phyloP scores from a whole-genome alignment of 148 eudicot genomes.

The Cornus controversa region DNA sequence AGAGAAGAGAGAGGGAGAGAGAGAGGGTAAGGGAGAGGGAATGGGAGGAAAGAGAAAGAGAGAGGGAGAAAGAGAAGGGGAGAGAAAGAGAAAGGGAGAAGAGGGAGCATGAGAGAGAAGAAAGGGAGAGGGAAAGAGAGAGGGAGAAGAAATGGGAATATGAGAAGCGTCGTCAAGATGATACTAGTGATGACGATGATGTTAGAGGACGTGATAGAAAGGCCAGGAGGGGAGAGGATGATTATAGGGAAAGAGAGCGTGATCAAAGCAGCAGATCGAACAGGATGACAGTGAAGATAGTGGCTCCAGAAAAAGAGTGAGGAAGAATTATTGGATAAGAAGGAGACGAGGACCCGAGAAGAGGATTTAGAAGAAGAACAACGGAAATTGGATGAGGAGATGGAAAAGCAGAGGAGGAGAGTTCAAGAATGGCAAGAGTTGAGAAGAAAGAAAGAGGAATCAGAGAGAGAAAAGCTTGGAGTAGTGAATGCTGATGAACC shows the following conservation, averaged over 20 bases:
- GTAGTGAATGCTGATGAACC: constrained; percentile 43
- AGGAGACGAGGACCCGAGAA: constrained; percentile 48
- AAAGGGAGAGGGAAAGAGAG: constrained; percentile 44
- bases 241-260: constrained; percentile 41
- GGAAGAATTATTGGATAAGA: constrained; percentile 31
- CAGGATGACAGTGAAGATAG: constrained; percentile 56
- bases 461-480: constrained; percentile 55
- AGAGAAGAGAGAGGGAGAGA: constrained; percentile 1
- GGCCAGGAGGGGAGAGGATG: constrained; percentile 55
- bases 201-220: constrained; percentile 55
- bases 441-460: constrained; percentile 72
- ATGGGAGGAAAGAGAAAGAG: constrained; percentile 11
- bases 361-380: constrained; percentile 81
- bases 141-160: constrained; percentile 41
- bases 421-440: constrained; percentile 90
- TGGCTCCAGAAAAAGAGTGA: constrained; percentile 42
- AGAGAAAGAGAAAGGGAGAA: constrained; percentile 32
- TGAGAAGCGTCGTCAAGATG: constrained; percentile 39
- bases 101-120: constrained; percentile 47
- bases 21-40: constrained; percentile 12
- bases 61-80: neutral
- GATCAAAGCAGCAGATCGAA: constrained; percentile 38
- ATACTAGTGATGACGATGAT: constrained; percentile 40
- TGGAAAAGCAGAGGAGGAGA: constrained; percentile 87
- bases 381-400: constrained; percentile 75